Evolutionary conservation across 2,329 filamentous ascomycete genomes (phyloP).

Genomic region (Dactylonectria estremocensis): DNA sequence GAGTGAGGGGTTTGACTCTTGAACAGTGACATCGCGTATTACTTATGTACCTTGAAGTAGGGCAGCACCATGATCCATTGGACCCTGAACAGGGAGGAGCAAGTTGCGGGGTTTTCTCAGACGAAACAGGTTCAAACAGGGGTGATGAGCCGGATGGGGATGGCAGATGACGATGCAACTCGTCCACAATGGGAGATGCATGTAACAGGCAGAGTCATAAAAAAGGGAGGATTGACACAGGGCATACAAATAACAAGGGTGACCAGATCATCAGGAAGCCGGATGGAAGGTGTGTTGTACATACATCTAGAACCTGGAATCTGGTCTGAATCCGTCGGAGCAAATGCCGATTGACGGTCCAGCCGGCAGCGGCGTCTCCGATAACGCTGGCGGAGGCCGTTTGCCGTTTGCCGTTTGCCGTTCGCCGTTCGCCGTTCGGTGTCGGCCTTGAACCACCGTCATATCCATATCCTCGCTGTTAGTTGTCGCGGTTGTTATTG

Average conservation of each 20-base stretch:
- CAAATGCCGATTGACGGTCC: background rate
- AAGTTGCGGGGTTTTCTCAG: background rate
- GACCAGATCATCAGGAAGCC: background rate
- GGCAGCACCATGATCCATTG: background rate
- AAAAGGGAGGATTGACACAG: background rate
- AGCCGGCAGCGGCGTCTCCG: slow-evolving; percentile 7
- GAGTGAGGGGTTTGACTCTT: too few species aligned
- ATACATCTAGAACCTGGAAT: background rate
- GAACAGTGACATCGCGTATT: background rate
- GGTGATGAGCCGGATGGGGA: background rate
- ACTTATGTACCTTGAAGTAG: background rate
- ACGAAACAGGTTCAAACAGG: background rate
- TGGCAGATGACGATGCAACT: background rate
- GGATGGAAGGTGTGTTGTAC: background rate
- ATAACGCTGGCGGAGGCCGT: background rate
- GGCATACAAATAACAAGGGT: background rate
- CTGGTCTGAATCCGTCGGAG: background rate
- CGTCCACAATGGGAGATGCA: background rate
- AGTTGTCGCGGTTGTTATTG: slow-evolving; percentile 5
- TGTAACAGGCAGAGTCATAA: background rate
- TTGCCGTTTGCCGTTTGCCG: background rate
- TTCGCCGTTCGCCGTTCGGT: background rate
- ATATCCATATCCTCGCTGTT: background rate
- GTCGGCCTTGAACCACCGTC: background rate
- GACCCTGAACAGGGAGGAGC: background rate